Evolutionary conservation across 768 basidiomycete species (phyloP).

Genomic region (Tylopilus plumbeoviolaceoides): DNA sequence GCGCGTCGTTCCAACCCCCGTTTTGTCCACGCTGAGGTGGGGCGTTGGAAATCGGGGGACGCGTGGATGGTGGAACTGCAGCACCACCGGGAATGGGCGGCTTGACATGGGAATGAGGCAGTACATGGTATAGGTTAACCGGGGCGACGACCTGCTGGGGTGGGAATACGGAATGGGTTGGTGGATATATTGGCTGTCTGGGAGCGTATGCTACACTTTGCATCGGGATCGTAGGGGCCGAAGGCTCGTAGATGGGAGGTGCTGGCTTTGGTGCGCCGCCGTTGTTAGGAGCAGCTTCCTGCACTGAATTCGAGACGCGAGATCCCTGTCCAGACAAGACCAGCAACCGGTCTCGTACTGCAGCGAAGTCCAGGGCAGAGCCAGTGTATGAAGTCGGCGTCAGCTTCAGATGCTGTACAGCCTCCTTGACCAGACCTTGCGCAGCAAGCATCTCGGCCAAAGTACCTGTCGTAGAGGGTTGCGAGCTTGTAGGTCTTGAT

Average conservation of each 20-base stretch:
- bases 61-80: conserved; percentile 39
- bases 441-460: conserved; percentile 88
- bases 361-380: conserved; percentile 40
- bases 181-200: conserved; percentile 32
- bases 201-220: conserved; percentile 18
- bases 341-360: conserved; percentile 45
- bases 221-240: conserved; percentile 20
- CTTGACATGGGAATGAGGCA: conserved; percentile 32
- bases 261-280: no score
- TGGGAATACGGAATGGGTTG: conserved; percentile 19
- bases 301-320: conserved; percentile 27
- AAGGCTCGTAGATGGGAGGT: conserved; percentile 23
- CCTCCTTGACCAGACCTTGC: conserved; percentile 86
- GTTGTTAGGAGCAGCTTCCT: conserved; percentile 10
- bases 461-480: conserved; percentile 85
- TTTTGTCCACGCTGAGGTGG: conserved; percentile 65
- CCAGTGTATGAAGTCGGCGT: conserved; percentile 79
- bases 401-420: conserved; percentile 71
- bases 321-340: conserved; percentile 32
- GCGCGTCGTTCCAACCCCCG: conserved; percentile 89
- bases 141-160: background rate
- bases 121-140: conserved; percentile 7
- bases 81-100: conserved; percentile 37
- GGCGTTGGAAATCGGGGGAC: conserved; percentile 40
- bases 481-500: conserved; percentile 78